A percentile compares a stretch with the other conserved stretches of the same genome.
Conservation (phyloP, 495 filamentous ascomycete genomes). For the Friedmanniomyces endolithicus region DNA sequence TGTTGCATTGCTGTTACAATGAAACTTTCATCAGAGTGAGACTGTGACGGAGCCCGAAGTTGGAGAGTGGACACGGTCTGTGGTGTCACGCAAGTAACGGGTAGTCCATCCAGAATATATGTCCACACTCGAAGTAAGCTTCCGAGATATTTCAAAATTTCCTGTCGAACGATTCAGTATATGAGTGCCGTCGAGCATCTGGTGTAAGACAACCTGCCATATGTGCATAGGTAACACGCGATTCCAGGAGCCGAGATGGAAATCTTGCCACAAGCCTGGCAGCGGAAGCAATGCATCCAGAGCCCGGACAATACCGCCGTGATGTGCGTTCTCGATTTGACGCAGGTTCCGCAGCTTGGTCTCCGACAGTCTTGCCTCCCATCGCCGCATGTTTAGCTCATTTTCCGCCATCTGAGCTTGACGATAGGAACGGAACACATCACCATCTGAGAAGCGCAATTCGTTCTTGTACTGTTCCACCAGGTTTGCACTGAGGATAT, state of each 20-base stretch:
- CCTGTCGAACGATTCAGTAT: background rate
- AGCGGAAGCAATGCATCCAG: background rate
- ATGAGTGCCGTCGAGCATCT: too few species aligned
- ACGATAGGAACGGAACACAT: background rate
- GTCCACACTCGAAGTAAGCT: background rate
- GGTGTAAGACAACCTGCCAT: background rate
- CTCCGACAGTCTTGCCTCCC: background rate
- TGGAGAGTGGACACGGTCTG: too few species aligned
- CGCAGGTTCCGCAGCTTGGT: background rate
- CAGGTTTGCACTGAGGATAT: background rate
- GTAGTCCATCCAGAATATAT: too few species aligned
- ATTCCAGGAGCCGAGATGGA: background rate
- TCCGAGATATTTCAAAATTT: background rate
- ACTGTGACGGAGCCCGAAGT: too few species aligned
- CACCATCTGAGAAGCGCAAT: background rate
- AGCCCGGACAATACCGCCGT: background rate
- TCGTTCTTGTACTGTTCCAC: background rate
- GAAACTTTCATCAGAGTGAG: too few species aligned
- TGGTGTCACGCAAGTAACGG: too few species aligned
- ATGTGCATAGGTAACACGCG: background rate
- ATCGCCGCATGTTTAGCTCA: background rate
- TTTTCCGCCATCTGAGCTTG: background rate
- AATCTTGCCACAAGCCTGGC: background rate
- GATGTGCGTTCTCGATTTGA: background rate
- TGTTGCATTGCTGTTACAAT: too few species aligned